Evolutionary conservation across 106 monocot genomes (phyloP), one percentile per base, ranked within the genome.

Genomic region (Allium fistulosum): DNA sequence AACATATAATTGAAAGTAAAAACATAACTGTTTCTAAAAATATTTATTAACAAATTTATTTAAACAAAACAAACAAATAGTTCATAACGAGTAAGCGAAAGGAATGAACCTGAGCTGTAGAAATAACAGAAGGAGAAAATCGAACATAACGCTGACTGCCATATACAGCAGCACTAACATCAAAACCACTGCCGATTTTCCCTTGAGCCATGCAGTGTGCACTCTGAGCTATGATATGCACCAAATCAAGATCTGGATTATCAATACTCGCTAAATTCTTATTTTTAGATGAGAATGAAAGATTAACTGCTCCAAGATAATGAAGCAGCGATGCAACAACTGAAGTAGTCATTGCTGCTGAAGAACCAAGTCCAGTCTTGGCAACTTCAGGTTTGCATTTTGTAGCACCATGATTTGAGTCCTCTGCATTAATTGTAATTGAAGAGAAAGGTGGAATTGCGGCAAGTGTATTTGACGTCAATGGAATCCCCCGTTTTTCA

Each of bases 141-240:
- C 92, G 77, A 66, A 90, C 63, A 61, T 99, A 99, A 14, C 84
- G 86, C 74, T 99, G 92, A 72, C 92, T 99, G 12, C 97, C 97
- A 78, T 89, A 99, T 62, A 99, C 92, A 71, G 97, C 92, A 79
- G 97, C 84, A 81, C 92, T 92, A 81, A 99, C 82, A 77, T 99
- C 97, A 79, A 99, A 99, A 68, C 97, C 92, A 77, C 97, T 99
- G 59, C 97, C 97, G 59, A 99, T 73, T 81, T 99, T 99, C 55
- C 97, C 92, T 89, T 99, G 97, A 70, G 97, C 97, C 70, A 97
- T 77, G 71, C 97, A 99, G 80, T 99, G 97, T 63, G 92, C 97
- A 87, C 74, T 81, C 79, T 97, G 97, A 76, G 92, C 86, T 75
- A 90, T 82, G 71, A 80, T 59, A 79, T 97, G 97, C 17, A 97